Conservation (phyloP, 2,329 filamentous ascomycete genomes). For the Ascochyta viciae-villosae region DNA sequence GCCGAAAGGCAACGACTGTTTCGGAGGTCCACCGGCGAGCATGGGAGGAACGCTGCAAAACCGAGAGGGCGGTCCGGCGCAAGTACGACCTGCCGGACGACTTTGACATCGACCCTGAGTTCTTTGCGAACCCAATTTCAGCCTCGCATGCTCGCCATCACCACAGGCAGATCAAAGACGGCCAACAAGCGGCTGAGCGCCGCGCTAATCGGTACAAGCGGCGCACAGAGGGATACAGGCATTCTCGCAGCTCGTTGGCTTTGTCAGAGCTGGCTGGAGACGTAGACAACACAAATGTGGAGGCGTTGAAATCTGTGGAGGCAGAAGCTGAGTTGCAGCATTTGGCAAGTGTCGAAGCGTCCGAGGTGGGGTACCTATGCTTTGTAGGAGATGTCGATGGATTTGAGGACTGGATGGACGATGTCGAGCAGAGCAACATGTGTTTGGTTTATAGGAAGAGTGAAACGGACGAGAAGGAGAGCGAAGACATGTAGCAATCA, state of each 20-base stretch:
- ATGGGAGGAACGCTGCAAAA: slow-evolving; percentile 24
- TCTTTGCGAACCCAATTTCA: slow-evolving; percentile 31
- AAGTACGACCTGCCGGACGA: slow-evolving; percentile 28
- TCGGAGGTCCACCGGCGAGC: slow-evolving; percentile 9
- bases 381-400: slow-evolving; percentile 27
- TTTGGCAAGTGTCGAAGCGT: slow-evolving; percentile 18
- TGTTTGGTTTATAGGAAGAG: slow-evolving; percentile 22
- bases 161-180: background rate
- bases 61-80: slow-evolving; percentile 29
- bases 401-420: slow-evolving; percentile 23
- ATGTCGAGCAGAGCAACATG: slow-evolving; percentile 26
- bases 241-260: slow-evolving; percentile 32
- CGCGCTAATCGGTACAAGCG: slow-evolving; percentile 15
- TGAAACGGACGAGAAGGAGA: background rate
- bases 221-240: slow-evolving; percentile 23
- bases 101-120: slow-evolving; percentile 20
- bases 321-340: slow-evolving; percentile 20
- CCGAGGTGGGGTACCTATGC: slow-evolving; percentile 40
- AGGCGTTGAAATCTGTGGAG: slow-evolving; percentile 19
- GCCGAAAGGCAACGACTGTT: slow-evolving; percentile 9
- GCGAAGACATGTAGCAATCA: background rate
- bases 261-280: slow-evolving; percentile 27
- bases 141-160: slow-evolving; percentile 12
- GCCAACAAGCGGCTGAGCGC: background rate
- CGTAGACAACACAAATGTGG: slow-evolving; percentile 16